Evolutionary conservation across 75 land plant genomes (phyloP), one percentile per base, ranked within the genome.

Genomic region (Sequoia sempervirens): DNA sequence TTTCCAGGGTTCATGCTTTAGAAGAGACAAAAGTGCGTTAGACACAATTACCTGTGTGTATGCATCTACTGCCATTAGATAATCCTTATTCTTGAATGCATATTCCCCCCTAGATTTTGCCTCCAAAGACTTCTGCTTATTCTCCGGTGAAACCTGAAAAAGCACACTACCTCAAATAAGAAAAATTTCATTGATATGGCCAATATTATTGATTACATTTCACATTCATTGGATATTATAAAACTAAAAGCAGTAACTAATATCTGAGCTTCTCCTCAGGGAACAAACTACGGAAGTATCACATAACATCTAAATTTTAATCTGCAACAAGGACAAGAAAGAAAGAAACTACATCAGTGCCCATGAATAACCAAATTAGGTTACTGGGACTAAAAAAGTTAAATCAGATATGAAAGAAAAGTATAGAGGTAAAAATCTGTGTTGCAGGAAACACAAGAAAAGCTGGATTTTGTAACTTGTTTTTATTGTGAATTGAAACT

Each of bases 51-150:
- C 99, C 94, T 97, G 99, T 81, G 99, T 97, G 84, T 97, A 97
- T 18, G 98, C 98, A 96, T 97, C 98, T 20, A 97, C 79, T 52
- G 99, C 99, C 80, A 81, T 82, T 37, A 79, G 81, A 87, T 85
- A 97, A 78, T 96, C 95, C 80, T 93, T 91, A 79, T 88, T 88
- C 82, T 88, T 91, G 80, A 96, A 96, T 83, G 94, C 96, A 41
- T 93, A 96, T 46, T 92, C 91, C n/a, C 98, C 99, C 84, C 99
- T 88, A 28, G 91, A 84, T 86, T 97, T 97, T 53, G 98, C 96
- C 91, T 97, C 96, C 45, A 89, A 84, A 26, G 98, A 90, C 88
- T 91, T 92, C 82, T 81, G 84, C 88, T 91, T 94, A 70, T 86
- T 90, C 84, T 97, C 98, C 34, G 88, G 88, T 78, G 95, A 45